phyloP scores from a whole-genome alignment of 2,329 filamentous ascomycete genomes.

The Aspergillus transmontanensis region DNA sequence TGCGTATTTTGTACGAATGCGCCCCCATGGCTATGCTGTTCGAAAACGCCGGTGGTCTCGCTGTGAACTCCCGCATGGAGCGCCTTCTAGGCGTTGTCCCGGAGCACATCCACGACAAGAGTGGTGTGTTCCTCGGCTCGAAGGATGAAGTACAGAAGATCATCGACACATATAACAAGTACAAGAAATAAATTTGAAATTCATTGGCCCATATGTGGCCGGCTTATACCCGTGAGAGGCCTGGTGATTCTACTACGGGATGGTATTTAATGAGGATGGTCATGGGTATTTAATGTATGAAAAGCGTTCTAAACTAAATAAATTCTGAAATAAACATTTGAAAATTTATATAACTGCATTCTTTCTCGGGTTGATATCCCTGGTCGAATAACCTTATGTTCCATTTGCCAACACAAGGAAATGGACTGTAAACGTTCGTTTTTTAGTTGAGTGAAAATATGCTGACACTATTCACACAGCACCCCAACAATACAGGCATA shows the following conservation, averaged over 20 bases:
- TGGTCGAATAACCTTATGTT: background rate
- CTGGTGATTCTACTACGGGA: background rate
- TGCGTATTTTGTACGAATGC: conserved; percentile 96
- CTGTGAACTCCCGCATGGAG: conserved; percentile 86
- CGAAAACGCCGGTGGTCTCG: conserved; percentile 95
- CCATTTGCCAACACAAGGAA: background rate
- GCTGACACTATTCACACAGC: background rate
- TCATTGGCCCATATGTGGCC: background rate
- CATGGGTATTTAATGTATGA: conserved; percentile 8
- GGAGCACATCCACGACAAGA: conserved; percentile 90
- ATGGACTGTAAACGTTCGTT: background rate
- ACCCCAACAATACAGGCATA: background rate
- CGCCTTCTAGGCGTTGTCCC: conserved; percentile 88
- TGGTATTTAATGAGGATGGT: background rate
- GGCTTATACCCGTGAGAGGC: conserved; percentile 14
- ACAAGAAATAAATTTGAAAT: conserved; percentile 31
- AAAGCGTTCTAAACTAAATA: background rate
- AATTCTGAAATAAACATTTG: background rate
- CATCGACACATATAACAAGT: conserved; percentile 72
- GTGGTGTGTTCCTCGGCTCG: conserved; percentile 94
- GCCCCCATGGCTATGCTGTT: conserved; percentile 99
- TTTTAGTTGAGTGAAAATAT: background rate
- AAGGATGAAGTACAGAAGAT: conserved; percentile 96
- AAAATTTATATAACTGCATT: background rate
- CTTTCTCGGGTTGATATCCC: background rate